These are phyloP conservation scores for Elaeis oleifera DNA, from an alignment of 202 grass and related monocot genomes.

Conservation along the genomic window DNA sequence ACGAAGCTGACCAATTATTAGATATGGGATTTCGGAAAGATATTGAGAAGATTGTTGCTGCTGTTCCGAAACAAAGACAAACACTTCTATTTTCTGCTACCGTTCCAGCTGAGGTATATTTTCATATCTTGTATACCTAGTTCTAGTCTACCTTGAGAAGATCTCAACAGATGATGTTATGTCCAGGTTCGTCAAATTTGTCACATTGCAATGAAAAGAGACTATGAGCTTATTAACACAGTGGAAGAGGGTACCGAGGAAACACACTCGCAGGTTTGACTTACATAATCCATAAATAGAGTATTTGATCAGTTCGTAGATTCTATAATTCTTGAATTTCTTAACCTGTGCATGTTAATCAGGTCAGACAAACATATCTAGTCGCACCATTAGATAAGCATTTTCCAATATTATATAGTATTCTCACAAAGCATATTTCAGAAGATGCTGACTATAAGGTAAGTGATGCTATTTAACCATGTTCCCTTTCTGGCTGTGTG, in stretches of 20 bases:
- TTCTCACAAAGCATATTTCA: slow-evolving; percentile 51
- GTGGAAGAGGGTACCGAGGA: slow-evolving; percentile 93
- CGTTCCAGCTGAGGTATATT: slow-evolving; percentile 66
- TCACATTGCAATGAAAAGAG: slow-evolving; percentile 68
- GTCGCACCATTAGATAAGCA: slow-evolving; percentile 55
- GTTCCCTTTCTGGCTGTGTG: neutral
- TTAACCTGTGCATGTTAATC: slow-evolving; percentile 31
- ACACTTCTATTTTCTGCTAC: slow-evolving; percentile 96
- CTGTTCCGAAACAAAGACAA: slow-evolving; percentile 77
- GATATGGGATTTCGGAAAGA: slow-evolving; percentile 98
- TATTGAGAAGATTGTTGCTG: slow-evolving; percentile 79
- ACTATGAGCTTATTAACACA: slow-evolving; percentile 71
- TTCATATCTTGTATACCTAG: slow-evolving; percentile 10
- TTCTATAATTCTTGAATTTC: slow-evolving; percentile 10
- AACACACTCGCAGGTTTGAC: slow-evolving; percentile 67
- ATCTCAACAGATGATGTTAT: slow-evolving; percentile 13
- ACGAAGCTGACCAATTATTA: slow-evolving; percentile 91
- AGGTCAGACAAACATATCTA: slow-evolving; percentile 83
- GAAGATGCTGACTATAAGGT: slow-evolving; percentile 93
- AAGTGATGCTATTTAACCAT: slow-evolving; percentile 16
- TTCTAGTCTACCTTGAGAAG: neutral
- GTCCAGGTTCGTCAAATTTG: slow-evolving; percentile 73
- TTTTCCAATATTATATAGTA: slow-evolving; percentile 52
- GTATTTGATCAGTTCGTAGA: slow-evolving; percentile 14
- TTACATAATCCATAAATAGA: neutral